These are phyloP conservation scores for Cercospora beticola DNA, from an alignment of 2,329 filamentous ascomycete species.

Conservation along the genomic window DNA sequence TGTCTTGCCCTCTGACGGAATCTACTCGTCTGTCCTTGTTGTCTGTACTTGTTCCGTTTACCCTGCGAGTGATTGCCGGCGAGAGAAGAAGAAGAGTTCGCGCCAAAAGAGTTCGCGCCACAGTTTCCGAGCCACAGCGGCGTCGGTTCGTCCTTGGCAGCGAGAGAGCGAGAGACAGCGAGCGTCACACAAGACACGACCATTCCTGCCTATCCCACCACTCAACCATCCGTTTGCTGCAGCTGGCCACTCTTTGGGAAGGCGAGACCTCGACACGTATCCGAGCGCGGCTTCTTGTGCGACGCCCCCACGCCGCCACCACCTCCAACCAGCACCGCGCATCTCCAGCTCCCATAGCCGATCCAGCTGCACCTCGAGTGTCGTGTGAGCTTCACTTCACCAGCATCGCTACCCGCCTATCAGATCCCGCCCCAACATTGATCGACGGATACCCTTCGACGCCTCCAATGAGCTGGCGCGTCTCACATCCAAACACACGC, in stretches of 20 bases:
- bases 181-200: background rate
- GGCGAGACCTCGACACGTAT: background rate
- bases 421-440: background rate
- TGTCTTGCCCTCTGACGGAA: background rate
- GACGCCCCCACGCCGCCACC: background rate
- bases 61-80: no score
- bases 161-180: background rate
- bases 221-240: background rate
- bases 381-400: constrained; percentile 12
- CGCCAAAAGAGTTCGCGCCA: no score
- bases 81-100: background rate
- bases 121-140: background rate
- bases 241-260: background rate
- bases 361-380: constrained; percentile 3
- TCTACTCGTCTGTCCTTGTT: background rate
- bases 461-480: constrained; percentile 24
- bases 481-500: constrained; percentile 18
- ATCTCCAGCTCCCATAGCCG: background rate
- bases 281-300: background rate
- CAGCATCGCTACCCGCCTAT: background rate
- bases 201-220: background rate
- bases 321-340: background rate
- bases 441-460: background rate
- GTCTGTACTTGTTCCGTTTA: background rate
- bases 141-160: background rate